These are phyloP conservation scores for Sambucus nigra DNA, from an alignment of 129 eudicot species.

Conservation along the genomic window DNA sequence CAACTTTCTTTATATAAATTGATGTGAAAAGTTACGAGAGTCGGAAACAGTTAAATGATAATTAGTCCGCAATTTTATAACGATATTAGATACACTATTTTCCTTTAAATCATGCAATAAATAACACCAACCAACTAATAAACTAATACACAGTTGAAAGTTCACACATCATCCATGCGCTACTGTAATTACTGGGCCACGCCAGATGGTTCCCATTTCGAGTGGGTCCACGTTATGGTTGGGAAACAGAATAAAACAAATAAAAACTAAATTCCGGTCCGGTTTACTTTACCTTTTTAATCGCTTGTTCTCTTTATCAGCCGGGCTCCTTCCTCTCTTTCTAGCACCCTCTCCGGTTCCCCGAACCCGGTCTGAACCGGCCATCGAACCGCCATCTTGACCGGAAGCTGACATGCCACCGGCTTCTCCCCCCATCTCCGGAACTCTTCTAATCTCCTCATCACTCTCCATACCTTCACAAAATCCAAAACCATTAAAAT, in stretches of 20 bases:
- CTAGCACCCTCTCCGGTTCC: slow-evolving; percentile 41
- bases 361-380: slow-evolving; percentile 48
- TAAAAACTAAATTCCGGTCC: neutral
- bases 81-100: too few relatives aligned
- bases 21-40: too few relatives aligned
- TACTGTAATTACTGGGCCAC: too few relatives aligned
- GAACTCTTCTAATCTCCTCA: slow-evolving; percentile 90
- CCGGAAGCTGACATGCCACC: slow-evolving; percentile 47
- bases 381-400: slow-evolving; percentile 34
- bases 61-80: too few relatives aligned
- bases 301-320: slow-evolving; percentile 89
- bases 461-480: slow-evolving; percentile 90
- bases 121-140: too few relatives aligned
- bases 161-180: too few relatives aligned
- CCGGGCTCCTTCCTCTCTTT: slow-evolving; percentile 83
- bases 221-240: slow-evolving; percentile 3
- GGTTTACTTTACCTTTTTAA: slow-evolving; percentile 75
- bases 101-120: too few relatives aligned
- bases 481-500: too few relatives aligned
- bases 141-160: too few relatives aligned
- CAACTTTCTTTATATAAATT: too few relatives aligned
- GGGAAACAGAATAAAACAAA: neutral
- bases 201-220: neutral
- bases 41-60: too few relatives aligned
- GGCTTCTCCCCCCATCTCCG: slow-evolving; percentile 78